Base-by-base conservation (phyloP, 2,329 filamentous ascomycete species). In the Celoporthe dispersa region DNA sequence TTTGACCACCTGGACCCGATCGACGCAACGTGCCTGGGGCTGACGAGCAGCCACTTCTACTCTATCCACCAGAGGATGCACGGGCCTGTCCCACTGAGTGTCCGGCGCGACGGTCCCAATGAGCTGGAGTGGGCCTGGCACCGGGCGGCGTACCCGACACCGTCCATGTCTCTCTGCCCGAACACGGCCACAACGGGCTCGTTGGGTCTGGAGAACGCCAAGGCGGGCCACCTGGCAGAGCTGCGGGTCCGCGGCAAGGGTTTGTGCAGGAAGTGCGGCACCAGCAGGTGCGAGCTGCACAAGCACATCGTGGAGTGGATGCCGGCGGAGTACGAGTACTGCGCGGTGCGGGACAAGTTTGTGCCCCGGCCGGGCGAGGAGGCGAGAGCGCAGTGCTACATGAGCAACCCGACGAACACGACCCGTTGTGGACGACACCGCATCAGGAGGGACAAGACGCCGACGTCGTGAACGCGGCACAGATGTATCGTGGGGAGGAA, bases 121-220 rank as follows among this genome's bases (percentile, higher is more conserved):
- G 84, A 88, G 73, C 83, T 89, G 76, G 88, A 91, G 76, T 88
- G 86, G 83, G 88, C 88, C 60, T 91, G 88, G 87, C 85, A 87
- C 72, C 80, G 86, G 65, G 86, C 87, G 3, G 84, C 84, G 1
- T 84, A 62, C 77, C 77, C 69, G 76, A 61, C 39, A 5, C 55
- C 64, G 62, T 76, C 70, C 68, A 76, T 67, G 71, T 66, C 41
- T 31, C 70, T 64, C 53, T 53, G 63, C 64, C n/a, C 68, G 48
- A 60, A 66, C 51, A 44, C 62, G 55, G 63, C 68, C 25, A 64
- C 63, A 25, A 66, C 66, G 44, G 69, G 63, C 39, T 66, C 64
- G 31, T 55, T 71, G 16, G 67, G 68, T 2, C 63, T 70, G 31
- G 68, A 62, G 14, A 55, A 70, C 67, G 57, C 69, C 37, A 67